A percentile compares a stretch with the other conserved stretches of the same genome.
Conservation (phyloP, 768 basidiomycete genomes). For the Lyophyllum decastes region DNA sequence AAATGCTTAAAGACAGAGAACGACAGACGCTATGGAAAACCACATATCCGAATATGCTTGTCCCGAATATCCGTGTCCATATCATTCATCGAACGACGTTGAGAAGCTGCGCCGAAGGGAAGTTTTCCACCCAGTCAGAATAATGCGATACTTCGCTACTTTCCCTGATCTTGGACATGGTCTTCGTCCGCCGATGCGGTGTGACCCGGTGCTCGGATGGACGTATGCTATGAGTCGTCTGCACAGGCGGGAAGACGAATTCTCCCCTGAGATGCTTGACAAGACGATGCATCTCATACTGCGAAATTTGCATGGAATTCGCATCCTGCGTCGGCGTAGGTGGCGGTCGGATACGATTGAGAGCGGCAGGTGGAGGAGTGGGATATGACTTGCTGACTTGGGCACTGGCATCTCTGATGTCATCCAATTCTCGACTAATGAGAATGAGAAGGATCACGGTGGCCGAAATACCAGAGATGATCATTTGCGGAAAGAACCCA, state of each 20-base stretch:
- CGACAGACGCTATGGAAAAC: not conserved
- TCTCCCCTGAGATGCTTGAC: constrained; percentile 38
- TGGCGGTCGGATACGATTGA: constrained; percentile 26
- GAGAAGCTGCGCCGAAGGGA: not conserved
- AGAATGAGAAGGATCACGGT: constrained; percentile 43
- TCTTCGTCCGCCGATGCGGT: constrained; percentile 30
- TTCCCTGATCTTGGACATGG: constrained; percentile 35
- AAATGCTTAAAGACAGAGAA: not conserved
- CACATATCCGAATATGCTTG: not conserved
- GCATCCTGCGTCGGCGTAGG: constrained; percentile 29
- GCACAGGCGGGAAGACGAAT: constrained; percentile 44
- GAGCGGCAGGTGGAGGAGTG: constrained; percentile 17
- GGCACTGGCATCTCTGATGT: constrained; percentile 10
- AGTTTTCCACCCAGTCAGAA: not conserved
- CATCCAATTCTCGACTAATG: constrained; percentile 41
- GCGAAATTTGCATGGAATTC: constrained; percentile 32
- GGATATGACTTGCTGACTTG: not conserved
- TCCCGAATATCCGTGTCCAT: not conserved
- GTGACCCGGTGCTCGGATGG: not conserved
- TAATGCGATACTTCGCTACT: constrained; percentile 26
- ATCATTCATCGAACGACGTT: not conserved
- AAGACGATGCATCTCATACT: constrained; percentile 38
- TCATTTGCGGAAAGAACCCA: constrained; percentile 63
- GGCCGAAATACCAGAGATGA: constrained; percentile 41
- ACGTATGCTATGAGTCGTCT: constrained; percentile 20